These are phyloP conservation scores for Hyparrhenia diplandra DNA, from an alignment of 176 grass and related monocot genomes.

Conservation along the genomic window DNA sequence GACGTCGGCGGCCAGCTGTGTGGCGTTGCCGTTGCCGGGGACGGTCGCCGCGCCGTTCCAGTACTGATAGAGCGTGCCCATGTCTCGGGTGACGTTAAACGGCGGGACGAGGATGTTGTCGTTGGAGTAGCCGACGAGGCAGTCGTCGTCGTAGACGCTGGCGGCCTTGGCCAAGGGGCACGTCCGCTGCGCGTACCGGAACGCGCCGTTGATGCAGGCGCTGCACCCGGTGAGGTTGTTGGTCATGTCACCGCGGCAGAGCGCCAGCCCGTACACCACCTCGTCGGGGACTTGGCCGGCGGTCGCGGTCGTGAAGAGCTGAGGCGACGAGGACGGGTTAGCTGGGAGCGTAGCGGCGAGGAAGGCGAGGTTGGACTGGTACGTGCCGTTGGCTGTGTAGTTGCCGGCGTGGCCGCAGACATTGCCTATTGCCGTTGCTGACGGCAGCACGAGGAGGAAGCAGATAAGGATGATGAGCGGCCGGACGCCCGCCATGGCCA, in stretches of 20 bases:
- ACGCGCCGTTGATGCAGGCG: background rate
- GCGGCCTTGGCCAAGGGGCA: background rate
- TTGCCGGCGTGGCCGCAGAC: constrained; percentile 1
- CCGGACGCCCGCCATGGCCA: background rate
- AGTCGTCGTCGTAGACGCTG: constrained; percentile 9
- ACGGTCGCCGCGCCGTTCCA: background rate
- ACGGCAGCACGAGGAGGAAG: background rate
- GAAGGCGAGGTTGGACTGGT: background rate
- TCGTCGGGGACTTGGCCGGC: background rate
- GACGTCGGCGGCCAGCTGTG: background rate
- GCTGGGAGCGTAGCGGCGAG: background rate
- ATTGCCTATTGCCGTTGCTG: background rate
- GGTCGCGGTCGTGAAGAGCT: constrained; percentile 22
- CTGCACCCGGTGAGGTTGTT: constrained; percentile 1
- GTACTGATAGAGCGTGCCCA: background rate
- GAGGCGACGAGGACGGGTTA: background rate
- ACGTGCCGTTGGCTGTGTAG: constrained; percentile 5
- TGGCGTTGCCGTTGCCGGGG: background rate
- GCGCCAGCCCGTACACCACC: constrained; percentile 25
- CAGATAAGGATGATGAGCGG: background rate
- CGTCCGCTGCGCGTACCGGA: background rate
- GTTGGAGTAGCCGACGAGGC: constrained; percentile 9
- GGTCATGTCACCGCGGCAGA: constrained; percentile 35
- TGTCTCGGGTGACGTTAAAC: background rate
- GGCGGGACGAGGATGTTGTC: background rate